Evolutionary conservation across 805 yeast species (phyloP).

Genomic region (Schizosaccharomyces japonicus): DNA sequence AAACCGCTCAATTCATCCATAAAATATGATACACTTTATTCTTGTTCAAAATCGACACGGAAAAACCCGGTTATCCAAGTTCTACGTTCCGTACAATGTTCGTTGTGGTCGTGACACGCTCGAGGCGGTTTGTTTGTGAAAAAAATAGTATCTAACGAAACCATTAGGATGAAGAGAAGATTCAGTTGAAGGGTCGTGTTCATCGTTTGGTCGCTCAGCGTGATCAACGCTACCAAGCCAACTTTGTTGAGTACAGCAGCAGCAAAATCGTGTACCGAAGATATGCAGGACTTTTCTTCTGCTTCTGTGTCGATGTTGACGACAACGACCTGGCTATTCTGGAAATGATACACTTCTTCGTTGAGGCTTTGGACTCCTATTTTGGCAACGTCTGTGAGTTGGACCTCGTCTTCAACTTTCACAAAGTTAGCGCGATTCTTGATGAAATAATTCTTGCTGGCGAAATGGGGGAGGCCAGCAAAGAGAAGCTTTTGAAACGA

Average conservation of each 20-base stretch:
- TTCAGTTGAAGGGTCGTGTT: constrained; percentile 31
- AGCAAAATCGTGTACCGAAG: constrained; percentile 58
- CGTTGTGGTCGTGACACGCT: constrained; percentile 9
- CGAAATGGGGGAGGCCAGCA: constrained; percentile 69
- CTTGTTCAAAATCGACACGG: constrained; percentile 62
- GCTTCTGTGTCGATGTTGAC: constrained; percentile 51
- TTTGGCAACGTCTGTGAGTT: constrained; percentile 83
- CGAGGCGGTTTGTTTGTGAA: not conserved
- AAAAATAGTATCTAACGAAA: not conserved
- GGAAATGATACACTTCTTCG: constrained; percentile 68
- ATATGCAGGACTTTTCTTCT: constrained; percentile 77
- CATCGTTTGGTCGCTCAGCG: constrained; percentile 61
- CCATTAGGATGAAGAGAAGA: constrained; percentile 22
- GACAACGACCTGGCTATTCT: constrained; percentile 68
- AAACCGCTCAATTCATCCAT: not conserved
- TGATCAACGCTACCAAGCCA: constrained; percentile 63
- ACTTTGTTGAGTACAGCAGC: constrained; percentile 49
- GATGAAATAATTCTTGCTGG: constrained; percentile 84
- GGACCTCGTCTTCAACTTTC: constrained; percentile 78
- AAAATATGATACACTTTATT: not conserved
- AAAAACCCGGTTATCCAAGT: constrained; percentile 63
- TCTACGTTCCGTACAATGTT: constrained; percentile 31
- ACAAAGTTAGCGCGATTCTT: constrained; percentile 53
- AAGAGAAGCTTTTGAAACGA: constrained; percentile 38
- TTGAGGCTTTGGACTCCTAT: constrained; percentile 64